Evolutionary conservation across 2,329 filamentous ascomycete species (phyloP), one percentile per base, ranked within the genome.

Genomic region (Orbilia ellipsospora): DNA sequence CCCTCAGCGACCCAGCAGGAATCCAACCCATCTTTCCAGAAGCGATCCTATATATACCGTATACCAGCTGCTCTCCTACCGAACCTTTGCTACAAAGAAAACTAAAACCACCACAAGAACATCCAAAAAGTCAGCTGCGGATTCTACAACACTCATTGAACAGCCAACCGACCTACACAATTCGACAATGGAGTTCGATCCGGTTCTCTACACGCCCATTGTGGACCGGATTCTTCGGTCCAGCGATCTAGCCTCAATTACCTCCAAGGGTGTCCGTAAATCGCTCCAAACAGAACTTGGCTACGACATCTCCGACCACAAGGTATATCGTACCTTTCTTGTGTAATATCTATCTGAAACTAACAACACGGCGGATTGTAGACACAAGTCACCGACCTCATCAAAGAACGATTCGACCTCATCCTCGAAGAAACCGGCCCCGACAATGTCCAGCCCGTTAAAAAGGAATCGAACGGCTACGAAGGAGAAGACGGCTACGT

Each of bases 401-500:
- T 93, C 66, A 89, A 90, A 83, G 86, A 88, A 78, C 89, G 91
- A 16, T 93, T 93, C 81, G 91, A 93, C 80, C 87, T 89, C 68
- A 87, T 90, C 78, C 88, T 87, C 59, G 85, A 86, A 28, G 82
- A 83, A 50, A 82, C 82, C 48, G 83, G 83, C 78, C 82, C 82
- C 16, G 80, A 81, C 69, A 63, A 63, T n/a, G 82, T 78, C 55
- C 80, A 78, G 5, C 79, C 81, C 2, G 77, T 82, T 20, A 81
- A 73, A 66, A 81, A 67, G 67, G 78, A 82, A n/a, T 79, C 81
- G 16, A 77, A 81, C 65, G 84, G 85, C 66, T 81, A 82, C 62
- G 80, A 83, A 81, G 77, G 83, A n/a, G 64, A 60, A 36, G 40
- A 45, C 20, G 16, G 18, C 15, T n/a, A 40, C 23, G 36, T 78